Base-by-base conservation (phyloP, 225 moss, liverwort and hornwort genomes). In the Bryoerythrophyllum caledonicum region DNA sequence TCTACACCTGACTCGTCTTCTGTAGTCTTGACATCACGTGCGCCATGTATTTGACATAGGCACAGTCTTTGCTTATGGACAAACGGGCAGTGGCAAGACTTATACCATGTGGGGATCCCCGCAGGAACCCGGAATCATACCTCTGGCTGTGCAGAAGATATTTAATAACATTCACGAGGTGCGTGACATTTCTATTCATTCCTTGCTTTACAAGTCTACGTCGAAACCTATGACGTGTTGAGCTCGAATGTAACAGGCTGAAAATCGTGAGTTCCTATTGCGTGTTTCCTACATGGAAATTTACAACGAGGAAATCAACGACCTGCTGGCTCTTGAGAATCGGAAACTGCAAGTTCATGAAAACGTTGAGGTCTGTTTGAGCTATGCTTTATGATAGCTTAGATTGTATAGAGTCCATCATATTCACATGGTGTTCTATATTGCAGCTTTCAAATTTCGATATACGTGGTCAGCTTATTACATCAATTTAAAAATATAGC, bases 1-100 rank as follows among this genome's bases (percentile, higher is more conserved):
- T 52, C 21, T 44, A 21, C 25, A 24, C 20, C 43, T 24, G 53
- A 35, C 21, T 61, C 77, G 54, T 75, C 34, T 38, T 21, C 49
- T 71, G 32, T 6, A 56, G 56, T 62, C 24, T 78, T 74, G 56
- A 38, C 78, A 57, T 44, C 0, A 1, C 27, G 27, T 51, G 59
- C 63, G 51, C 15, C 43, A 27, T 44, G 27, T 60, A 59, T 60
- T 48, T 82, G 60, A 38, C 60, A 65, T 87, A 97, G 96, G 96
- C 73, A 94, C 96, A 20, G 92, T 97, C 59, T 93, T 97, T 81
- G 96, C 96, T 10, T 97, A 97, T 74, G 94, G 94, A 23, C 96
- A 97, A 88, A 94, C 96, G 58, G 94, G 94, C 76, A 97, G 96
- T 78, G 96, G 94, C 65, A 97, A 97, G 87, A 97, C 94, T 11